Base-by-base conservation (phyloP, 805 yeast species). In the Barnettozyma botsteinii region DNA sequence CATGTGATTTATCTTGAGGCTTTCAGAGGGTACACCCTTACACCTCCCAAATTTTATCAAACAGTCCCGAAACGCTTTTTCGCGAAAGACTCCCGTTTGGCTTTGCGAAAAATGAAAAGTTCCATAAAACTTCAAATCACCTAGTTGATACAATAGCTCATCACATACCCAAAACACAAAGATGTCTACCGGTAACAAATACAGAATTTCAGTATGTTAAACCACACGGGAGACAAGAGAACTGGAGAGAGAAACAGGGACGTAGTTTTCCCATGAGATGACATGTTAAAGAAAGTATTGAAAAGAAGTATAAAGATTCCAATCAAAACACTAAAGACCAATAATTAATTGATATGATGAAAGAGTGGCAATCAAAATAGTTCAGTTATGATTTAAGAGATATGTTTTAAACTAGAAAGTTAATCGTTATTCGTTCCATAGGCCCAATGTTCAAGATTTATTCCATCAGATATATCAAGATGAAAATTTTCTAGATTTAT, bases 121-220 rank as follows among this genome's bases (percentile, higher is more conserved):
- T 36, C 40, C 28, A 24, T 30, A 40, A 36, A 40, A 36, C 31
- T 36, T 40, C 33, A 32, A 35, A 14, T 33, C 26, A 33, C 26
- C 26, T 37, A 22, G 15, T 26, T n/a, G 43, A 33, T 37, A 28
- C 20, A 15, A 20, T 17, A 18, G 11, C 25, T 15, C 43, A 34
- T 24, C 35, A 27, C 33, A 34, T 27, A 31, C 41, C 42, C 39
- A 23, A 15, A 23, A 34, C 49, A 48, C 47, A 58, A 73, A 65
- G 71, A 83, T 83, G 91, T 81, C 88, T 67, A 79, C 95, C 73
- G 97, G 98, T 81, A 93, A 88, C 84, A 91, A 91, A 81, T 93
- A 84, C 87, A 88, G 97, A 78, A 87, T 91, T 85, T 88, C 98
- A 73, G 95, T 85, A 85, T 73, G 95, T 85, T 51, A 15, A 24